phyloP scores from a whole-genome alignment of 768 basidiomycete species.

The Boletus sp. region DNA sequence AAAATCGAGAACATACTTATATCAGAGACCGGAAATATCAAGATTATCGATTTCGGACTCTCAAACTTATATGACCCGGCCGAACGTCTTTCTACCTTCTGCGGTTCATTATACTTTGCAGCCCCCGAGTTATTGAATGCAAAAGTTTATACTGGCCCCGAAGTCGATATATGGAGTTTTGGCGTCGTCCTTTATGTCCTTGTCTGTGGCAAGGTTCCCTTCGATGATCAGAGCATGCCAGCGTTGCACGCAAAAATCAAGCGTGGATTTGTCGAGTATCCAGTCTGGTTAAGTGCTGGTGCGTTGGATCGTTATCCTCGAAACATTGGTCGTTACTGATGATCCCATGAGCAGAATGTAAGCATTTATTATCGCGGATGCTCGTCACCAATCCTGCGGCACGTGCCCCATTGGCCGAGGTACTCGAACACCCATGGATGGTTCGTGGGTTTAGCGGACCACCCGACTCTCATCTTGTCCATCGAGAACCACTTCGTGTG shows the following conservation, averaged over 20 bases:
- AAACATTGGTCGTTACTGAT: slow-evolving; percentile 11
- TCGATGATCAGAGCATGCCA: slow-evolving; percentile 99
- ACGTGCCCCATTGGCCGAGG: slow-evolving; percentile 81
- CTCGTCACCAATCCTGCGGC: slow-evolving; percentile 88
- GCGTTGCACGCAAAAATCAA: slow-evolving; percentile 99
- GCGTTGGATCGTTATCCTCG: slow-evolving; percentile 27
- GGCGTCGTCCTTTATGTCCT: slow-evolving; percentile 97
- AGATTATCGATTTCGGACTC: slow-evolving; percentile 98
- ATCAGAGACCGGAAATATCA: slow-evolving; percentile 97
- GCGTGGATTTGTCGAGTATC: slow-evolving; percentile 94
- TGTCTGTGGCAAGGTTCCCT: slow-evolving; percentile 98
- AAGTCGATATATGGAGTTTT: slow-evolving; percentile 99
- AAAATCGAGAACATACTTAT: slow-evolving; percentile 99
- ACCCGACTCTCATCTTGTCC: slow-evolving; percentile 81
- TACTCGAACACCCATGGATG: slow-evolving; percentile 92
- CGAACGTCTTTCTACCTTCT: slow-evolving; percentile 87
- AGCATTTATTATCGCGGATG: slow-evolving; percentile 90
- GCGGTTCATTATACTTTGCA: slow-evolving; percentile 97
- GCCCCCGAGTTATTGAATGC: slow-evolving; percentile 97
- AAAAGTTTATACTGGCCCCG: slow-evolving; percentile 93
- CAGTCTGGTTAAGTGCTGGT: slow-evolving; percentile 94
- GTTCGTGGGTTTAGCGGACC: slow-evolving; percentile 77
- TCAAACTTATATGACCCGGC: slow-evolving; percentile 91
- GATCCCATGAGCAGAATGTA: slow-evolving; percentile 69
- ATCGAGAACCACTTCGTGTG: slow-evolving; percentile 82